These are phyloP conservation scores for Pseudogymnoascus destructans DNA, from an alignment of 2,329 filamentous ascomycete genomes.

Conservation along the genomic window DNA sequence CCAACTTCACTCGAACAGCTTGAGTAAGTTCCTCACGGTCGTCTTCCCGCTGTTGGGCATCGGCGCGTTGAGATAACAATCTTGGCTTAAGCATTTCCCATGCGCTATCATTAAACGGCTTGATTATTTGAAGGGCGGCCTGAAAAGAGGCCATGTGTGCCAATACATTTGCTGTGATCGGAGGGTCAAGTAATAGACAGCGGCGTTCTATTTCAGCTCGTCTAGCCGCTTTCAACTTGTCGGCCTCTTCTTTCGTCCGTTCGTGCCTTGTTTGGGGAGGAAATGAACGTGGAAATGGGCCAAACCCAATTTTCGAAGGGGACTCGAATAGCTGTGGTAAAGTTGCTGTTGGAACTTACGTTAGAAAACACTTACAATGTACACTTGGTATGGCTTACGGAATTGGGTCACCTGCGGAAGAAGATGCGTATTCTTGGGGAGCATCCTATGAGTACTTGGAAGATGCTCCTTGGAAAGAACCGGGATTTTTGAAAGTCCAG, in stretches of 20 bases:
- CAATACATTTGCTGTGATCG: constrained; percentile 48
- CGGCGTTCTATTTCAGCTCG: constrained; percentile 60
- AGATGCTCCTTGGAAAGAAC: not conserved
- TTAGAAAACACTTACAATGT: constrained; percentile 5
- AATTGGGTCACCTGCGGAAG: not conserved
- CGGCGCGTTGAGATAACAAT: constrained; percentile 50
- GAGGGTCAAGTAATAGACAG: constrained; percentile 51
- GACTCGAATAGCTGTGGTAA: constrained; percentile 22
- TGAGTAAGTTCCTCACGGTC: constrained; percentile 26
- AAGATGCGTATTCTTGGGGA: not conserved
- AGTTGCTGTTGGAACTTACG: not conserved
- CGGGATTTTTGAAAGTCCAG: not conserved
- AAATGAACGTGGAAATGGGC: constrained; percentile 18
- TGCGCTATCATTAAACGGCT: constrained; percentile 52
- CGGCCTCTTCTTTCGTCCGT: constrained; percentile 48
- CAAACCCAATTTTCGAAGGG: constrained; percentile 22
- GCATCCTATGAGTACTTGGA: not conserved
- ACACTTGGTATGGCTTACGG: not conserved
- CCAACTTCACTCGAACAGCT: constrained; percentile 28
- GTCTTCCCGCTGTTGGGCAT: constrained; percentile 47
- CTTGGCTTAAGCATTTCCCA: constrained; percentile 59
- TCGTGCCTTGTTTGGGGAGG: constrained; percentile 28
- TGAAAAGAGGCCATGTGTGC: constrained; percentile 62
- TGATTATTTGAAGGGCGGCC: constrained; percentile 56
- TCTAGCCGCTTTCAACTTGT: constrained; percentile 49